Percentiles rank a stretch among this genome's conserved stretches.
phyloP scores from a whole-genome alignment of 2,329 filamentous ascomycete species.

The Colletotrichum sp. region DNA sequence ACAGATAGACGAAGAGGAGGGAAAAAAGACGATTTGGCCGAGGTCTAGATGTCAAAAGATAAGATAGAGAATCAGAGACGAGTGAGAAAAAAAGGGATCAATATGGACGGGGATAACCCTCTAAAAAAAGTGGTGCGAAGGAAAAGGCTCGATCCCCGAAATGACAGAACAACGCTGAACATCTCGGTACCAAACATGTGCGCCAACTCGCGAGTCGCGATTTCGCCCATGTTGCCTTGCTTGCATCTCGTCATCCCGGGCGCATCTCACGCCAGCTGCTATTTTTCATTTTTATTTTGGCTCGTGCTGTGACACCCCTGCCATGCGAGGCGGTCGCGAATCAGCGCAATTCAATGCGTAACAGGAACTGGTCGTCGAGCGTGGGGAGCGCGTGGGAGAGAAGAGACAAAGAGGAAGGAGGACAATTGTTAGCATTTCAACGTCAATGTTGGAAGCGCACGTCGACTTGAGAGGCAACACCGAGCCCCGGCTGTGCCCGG shows the following conservation, averaged over 20 bases:
- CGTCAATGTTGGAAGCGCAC: neutral
- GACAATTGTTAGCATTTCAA: neutral
- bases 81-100: neutral
- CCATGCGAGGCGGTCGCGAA: neutral
- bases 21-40: neutral
- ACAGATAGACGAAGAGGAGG: neutral
- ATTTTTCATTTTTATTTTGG: neutral
- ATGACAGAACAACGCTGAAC: neutral
- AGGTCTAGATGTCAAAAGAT: neutral
- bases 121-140: neutral
- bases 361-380: neutral
- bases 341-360: neutral
- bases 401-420: neutral
- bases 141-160: neutral
- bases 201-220: neutral
- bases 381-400: neutral
- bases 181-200: neutral
- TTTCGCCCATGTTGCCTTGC: neutral
- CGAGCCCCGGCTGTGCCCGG: neutral
- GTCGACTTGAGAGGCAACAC: neutral
- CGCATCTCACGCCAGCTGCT: neutral
- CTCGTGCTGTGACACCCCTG: neutral
- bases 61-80: neutral
- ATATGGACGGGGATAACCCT: neutral
- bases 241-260: neutral